A percentile compares a stretch with the other conserved stretches of the same genome.
These are phyloP conservation scores for Globisporangium sylvaticum DNA, from an alignment of 352 stramenopile species.

Conservation along the genomic window DNA sequence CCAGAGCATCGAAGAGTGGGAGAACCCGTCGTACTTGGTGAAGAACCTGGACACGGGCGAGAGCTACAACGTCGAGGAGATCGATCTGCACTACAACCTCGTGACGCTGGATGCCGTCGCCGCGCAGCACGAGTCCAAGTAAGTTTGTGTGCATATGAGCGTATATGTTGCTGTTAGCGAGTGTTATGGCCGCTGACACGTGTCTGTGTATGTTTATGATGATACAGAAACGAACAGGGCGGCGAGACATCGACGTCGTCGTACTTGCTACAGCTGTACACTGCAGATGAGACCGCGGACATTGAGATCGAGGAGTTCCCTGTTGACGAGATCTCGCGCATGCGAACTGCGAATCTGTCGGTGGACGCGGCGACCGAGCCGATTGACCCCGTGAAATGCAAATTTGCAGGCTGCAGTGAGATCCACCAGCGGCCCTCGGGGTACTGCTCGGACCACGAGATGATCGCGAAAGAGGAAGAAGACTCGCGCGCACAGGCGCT, in stretches of 20 bases:
- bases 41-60: slow-evolving; percentile 80
- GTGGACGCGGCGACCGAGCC: slow-evolving; percentile 19
- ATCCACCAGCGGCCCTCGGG: slow-evolving; percentile 64
- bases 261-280: slow-evolving; percentile 74
- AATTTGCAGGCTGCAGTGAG: slow-evolving; percentile 49
- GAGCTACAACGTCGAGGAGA: slow-evolving; percentile 77
- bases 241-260: slow-evolving; percentile 45
- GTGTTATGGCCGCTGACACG: not conserved
- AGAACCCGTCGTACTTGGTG: slow-evolving; percentile 78
- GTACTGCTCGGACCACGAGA: slow-evolving; percentile 74
- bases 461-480: slow-evolving; percentile 77
- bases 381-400: slow-evolving; percentile 32
- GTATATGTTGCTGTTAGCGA: not conserved
- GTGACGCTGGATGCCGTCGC: slow-evolving; percentile 68
- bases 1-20: slow-evolving; percentile 46
- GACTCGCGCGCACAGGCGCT: slow-evolving; percentile 76
- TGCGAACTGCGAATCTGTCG: slow-evolving; percentile 49
- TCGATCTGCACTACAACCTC: slow-evolving; percentile 78
- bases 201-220: not conserved
- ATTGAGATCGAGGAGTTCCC: slow-evolving; percentile 69
- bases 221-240: not conserved
- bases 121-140: slow-evolving; percentile 56
- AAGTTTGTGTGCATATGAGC: slow-evolving; percentile 7
- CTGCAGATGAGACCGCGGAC: slow-evolving; percentile 72
- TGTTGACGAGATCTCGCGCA: slow-evolving; percentile 26